Percentiles rank a stretch among this genome's conserved stretches.
phyloP scores from a whole-genome alignment of 257 asterid species.

The Cinchona pubescens region DNA sequence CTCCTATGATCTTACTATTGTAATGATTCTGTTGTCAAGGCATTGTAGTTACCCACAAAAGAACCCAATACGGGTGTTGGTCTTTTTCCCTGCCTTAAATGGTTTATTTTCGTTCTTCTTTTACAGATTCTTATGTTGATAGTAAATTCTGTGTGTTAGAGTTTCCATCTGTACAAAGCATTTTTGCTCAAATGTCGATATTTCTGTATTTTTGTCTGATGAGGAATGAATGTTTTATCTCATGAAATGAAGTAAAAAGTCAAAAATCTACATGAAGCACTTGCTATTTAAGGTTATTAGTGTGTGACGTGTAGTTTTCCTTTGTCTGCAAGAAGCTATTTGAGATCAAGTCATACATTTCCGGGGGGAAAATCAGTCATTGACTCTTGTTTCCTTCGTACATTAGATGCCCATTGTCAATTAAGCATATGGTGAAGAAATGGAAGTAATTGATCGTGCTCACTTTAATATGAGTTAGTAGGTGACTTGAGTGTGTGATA shows the following conservation, averaged over 20 bases:
- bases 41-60: not conserved
- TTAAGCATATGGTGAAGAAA: not conserved
- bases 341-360: not conserved
- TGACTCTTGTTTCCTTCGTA: not conserved
- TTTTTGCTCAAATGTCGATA: not conserved
- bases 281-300: not conserved
- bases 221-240: not conserved
- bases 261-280: not conserved
- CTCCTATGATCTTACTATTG: not conserved
- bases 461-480: not conserved
- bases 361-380: not conserved
- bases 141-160: not conserved
- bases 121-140: not conserved
- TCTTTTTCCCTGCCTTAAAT: not conserved
- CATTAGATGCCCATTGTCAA: not conserved
- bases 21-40: not conserved
- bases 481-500: not conserved
- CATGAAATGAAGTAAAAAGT: not conserved
- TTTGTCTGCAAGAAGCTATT: not conserved
- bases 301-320: not conserved
- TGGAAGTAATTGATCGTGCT: not conserved
- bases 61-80: not conserved
- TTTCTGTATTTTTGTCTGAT: not conserved
- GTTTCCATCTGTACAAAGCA: not conserved
- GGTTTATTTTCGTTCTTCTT: not conserved